These are phyloP conservation scores for Sporopachydermia cereana DNA, from an alignment of 1,139 yeast species.

Conservation along the genomic window DNA sequence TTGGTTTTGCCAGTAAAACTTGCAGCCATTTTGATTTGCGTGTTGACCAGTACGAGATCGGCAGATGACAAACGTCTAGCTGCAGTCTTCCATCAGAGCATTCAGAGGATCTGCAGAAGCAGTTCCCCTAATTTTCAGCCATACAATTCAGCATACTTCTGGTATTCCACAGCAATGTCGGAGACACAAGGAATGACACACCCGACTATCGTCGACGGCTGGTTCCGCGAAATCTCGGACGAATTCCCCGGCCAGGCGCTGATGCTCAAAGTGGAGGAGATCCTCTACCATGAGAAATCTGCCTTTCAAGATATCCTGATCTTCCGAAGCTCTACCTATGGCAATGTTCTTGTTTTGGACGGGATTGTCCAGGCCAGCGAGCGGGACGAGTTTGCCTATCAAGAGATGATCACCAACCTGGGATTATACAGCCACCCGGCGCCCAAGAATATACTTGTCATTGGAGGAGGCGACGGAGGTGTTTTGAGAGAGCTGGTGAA, in stretches of 20 bases:
- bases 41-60: too few relatives aligned
- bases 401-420: slow-evolving; percentile 76
- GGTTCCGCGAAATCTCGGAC: slow-evolving; percentile 84
- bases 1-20: too few relatives aligned
- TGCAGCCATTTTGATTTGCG: too few relatives aligned
- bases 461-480: slow-evolving; percentile 95
- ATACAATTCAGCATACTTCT: too few relatives aligned
- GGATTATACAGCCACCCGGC: slow-evolving; percentile 65
- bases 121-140: too few relatives aligned
- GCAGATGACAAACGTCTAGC: too few relatives aligned
- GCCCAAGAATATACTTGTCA: slow-evolving; percentile 69
- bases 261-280: slow-evolving; percentile 66
- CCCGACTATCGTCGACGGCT: slow-evolving; percentile 47
- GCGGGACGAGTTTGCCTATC: slow-evolving; percentile 83
- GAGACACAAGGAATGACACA: slow-evolving; percentile 20
- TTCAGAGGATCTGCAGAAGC: too few relatives aligned
- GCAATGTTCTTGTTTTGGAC: slow-evolving; percentile 75
- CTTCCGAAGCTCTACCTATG: slow-evolving; percentile 63
- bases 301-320: slow-evolving; percentile 76
- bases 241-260: slow-evolving; percentile 97
- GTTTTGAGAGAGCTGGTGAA: slow-evolving; percentile 77
- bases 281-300: slow-evolving; percentile 64
- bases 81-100: too few relatives aligned
- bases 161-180: too few relatives aligned
- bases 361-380: slow-evolving; percentile 86